These are phyloP conservation scores for Tremellales sp. DNA, from an alignment of 1,284 basidiomycete species.

Conservation along the genomic window DNA sequence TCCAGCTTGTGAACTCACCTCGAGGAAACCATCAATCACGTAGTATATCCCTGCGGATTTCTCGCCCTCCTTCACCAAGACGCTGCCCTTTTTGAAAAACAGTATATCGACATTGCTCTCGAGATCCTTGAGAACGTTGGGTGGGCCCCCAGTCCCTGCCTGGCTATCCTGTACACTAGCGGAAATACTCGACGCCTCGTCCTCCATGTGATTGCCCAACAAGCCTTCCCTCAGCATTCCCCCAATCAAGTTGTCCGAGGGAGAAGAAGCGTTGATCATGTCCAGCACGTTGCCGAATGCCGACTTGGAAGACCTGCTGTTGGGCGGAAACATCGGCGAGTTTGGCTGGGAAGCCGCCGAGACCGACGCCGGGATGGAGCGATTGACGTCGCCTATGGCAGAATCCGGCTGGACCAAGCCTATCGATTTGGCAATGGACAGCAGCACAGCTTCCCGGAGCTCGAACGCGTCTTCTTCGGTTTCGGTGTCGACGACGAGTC, in stretches of 20 bases:
- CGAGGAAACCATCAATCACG: slow-evolving; percentile 95
- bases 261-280: slow-evolving; percentile 49
- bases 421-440: slow-evolving; percentile 95
- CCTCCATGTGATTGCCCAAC: slow-evolving; percentile 77
- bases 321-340: slow-evolving; percentile 45
- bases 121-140: slow-evolving; percentile 57
- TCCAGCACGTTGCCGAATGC: slow-evolving; percentile 86
- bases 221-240: slow-evolving; percentile 44
- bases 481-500: slow-evolving; percentile 16
- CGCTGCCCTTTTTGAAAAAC: slow-evolving; percentile 83
- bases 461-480: slow-evolving; percentile 65
- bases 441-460: slow-evolving; percentile 90
- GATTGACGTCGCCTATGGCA: slow-evolving; percentile 16
- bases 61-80: slow-evolving; percentile 85
- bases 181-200: slow-evolving; percentile 51
- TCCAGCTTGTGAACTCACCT: slow-evolving; percentile 55
- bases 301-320: slow-evolving; percentile 40
- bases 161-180: slow-evolving; percentile 54
- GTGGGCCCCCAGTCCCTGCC: slow-evolving; percentile 16
- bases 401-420: slow-evolving; percentile 74
- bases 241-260: slow-evolving; percentile 58
- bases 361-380: slow-evolving; percentile 34
- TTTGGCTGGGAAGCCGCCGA: slow-evolving; percentile 38
- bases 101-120: slow-evolving; percentile 96
- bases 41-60: slow-evolving; percentile 78